Conservation (phyloP, 768 basidiomycete species). For the Xerocomus brunneocitrinus region DNA sequence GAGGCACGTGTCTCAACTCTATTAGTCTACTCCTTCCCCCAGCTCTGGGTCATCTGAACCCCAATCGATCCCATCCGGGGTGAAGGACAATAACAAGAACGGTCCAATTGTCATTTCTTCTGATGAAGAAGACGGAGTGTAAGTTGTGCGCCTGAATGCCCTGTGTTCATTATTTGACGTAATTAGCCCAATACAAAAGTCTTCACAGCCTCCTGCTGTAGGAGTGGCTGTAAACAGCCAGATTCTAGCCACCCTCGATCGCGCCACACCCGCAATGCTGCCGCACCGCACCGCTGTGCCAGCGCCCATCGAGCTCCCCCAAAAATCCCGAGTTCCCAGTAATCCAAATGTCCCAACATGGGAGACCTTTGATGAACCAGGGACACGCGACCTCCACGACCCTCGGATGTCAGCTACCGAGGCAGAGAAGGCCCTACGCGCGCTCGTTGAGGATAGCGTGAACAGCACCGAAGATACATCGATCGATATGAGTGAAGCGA, state of each 20-base stretch:
- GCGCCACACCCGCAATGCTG: slow-evolving; percentile 11
- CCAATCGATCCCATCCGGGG: slow-evolving; percentile 11
- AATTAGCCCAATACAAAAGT: slow-evolving; percentile 2
- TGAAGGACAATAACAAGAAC: slow-evolving; percentile 5
- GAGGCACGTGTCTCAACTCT: not conserved
- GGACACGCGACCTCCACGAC: slow-evolving; percentile 25
- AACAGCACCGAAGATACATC: slow-evolving; percentile 44
- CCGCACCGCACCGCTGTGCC: slow-evolving; percentile 25
- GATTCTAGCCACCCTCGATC: slow-evolving; percentile 23
- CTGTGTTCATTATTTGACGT: slow-evolving; percentile 2
- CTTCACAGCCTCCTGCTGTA: not conserved
- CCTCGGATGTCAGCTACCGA: slow-evolving; percentile 45
- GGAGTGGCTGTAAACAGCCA: slow-evolving; percentile 8
- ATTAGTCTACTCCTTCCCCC: slow-evolving; percentile 25
- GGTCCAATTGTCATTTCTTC: slow-evolving; percentile 29
- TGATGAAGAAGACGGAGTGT: slow-evolving; percentile 24
- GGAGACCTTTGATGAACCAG: slow-evolving; percentile 30
- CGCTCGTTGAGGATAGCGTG: slow-evolving; percentile 66
- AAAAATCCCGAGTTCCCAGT: slow-evolving; percentile 16
- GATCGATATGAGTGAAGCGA: slow-evolving; percentile 59
- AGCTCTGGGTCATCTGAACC: slow-evolving; percentile 20
- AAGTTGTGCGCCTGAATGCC: not conserved
- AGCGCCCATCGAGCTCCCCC: slow-evolving; percentile 29
- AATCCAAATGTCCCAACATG: slow-evolving; percentile 15
- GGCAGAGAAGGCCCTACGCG: slow-evolving; percentile 73